Evolutionary conservation across 208 protist genomes (phyloP), one percentile per base, ranked within the genome.

Genomic region (Wallacemonas sp.): DNA sequence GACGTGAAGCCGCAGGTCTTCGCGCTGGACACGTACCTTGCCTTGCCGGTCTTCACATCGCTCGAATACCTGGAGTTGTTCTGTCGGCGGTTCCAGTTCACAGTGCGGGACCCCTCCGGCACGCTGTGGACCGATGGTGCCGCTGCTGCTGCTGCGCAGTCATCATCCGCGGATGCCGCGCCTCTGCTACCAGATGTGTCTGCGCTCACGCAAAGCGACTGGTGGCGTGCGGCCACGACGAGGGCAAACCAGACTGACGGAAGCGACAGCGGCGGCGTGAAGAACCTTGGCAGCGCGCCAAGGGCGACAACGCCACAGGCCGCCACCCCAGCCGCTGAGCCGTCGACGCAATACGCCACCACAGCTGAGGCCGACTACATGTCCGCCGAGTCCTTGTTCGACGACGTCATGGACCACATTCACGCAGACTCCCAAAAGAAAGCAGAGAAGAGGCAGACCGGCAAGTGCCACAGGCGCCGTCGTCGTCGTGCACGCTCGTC

Each of bases 1-100:
- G 90, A 93, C 45, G 83, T 89, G 19, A 91, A 93, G 71, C 87
- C 90, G 62, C 90, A 95, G 68, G 81, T 92, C 13, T 95, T 95
- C 52, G 90, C 90, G 6, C 60, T 95, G 8, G 81, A 92, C 55
- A 86, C 71, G 21, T 93, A 91, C 77, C 69, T 95, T 39, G 86
- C 83, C 21, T 74, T 95, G 17, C 90, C 90, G n/a, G 90, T 95
- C 27, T 95, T 95, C 63, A 93, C 85, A 9, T 93, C 84, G 6
- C 22, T 92, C 22, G 71, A 77, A 37, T 92, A 92, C 50, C 36
- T 95, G 38, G 73, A 63, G 27, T 68, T 81, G n/a, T 95, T 95
- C 46, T 95, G 90, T 39, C 48, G 61, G 30, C 66, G 66, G 9
- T 92, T 92, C 58, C 65, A 68, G 9, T 89, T 93, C 34, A 60